Evolutionary conservation across 2,329 filamentous ascomycete genomes (phyloP), one percentile per base, ranked within the genome.

Genomic region (Ceratocystiopsis brevicomis): DNA sequence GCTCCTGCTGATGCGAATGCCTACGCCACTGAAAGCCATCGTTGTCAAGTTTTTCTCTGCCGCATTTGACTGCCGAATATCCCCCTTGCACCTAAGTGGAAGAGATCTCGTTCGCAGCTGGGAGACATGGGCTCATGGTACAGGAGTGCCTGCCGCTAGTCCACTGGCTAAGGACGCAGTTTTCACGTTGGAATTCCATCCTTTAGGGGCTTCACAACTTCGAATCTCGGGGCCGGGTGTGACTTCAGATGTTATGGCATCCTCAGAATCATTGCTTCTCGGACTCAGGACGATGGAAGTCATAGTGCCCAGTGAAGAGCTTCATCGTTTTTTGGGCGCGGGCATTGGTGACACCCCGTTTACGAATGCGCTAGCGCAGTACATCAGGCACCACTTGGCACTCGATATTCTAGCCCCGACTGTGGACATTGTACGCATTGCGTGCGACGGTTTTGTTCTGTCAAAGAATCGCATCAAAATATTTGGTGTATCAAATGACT

Each of bases 61-160:
- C 37, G 65, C 64, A 0, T 75, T 76, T 48, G 72, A 76, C 56
- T 73, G 69, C 47, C 69, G 68, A 25, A 63, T 74, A 38, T 66
- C 61, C 43, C 58, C 66, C 4, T 54, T 75, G 37, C 59, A 59
- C 1, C 53, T 76, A 2, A 66, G 67, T 6, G 71, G 69, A 8
- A 60, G 60, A 38, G 69, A 66, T 2, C 58, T 76, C 0, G 56
- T 72, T 1, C 52, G 53, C 4, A 57, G 62, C 6, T 69, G 67
- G 65, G 71, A 75, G 48, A 53, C 57, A 14, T 75, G 71, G 71
- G 58, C 69, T 30, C 52, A 56, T 2, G 55, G 59, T 0, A 60
- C 56, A 6, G 61, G 59, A 1, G 39, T 63, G 12, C 55, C 57
- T 0, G 52, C 54, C 3, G 53, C 56, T 1, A 60, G 58, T 0